Percentiles rank a stretch among this genome's conserved stretches.
Conservation (phyloP, 1,139 yeast genomes). For the Candida albicans region DNA sequence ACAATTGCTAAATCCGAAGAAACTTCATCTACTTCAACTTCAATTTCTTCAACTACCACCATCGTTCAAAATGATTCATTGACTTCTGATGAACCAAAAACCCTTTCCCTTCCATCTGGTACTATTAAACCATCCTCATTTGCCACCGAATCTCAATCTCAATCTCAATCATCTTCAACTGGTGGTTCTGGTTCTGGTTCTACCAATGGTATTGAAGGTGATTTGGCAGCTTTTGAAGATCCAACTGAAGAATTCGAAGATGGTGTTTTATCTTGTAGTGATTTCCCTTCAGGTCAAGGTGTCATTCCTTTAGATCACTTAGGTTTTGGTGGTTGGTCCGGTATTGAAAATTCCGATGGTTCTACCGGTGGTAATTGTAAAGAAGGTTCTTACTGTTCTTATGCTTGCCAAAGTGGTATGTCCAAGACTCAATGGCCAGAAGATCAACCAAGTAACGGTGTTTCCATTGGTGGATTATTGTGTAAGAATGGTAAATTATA, state of each 20-base stretch:
- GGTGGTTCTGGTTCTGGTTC: conserved; percentile 20
- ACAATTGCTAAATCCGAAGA: conserved; percentile 11
- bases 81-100: conserved; percentile 50
- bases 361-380: conserved; percentile 66
- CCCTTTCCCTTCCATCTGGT: conserved; percentile 8
- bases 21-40: conserved; percentile 12
- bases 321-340: conserved; percentile 69
- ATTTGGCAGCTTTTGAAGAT: conserved; percentile 49
- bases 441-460: conserved; percentile 69
- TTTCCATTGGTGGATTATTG: conserved; percentile 75
- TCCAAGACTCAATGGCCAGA: conserved; percentile 88
- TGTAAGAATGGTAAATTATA: conserved; percentile 71
- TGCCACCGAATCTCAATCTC: conserved; percentile 12
- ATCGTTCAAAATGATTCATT: conserved; percentile 54
- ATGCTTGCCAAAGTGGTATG: conserved; percentile 89
- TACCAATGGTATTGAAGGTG: conserved; percentile 50
- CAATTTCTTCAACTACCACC: conserved; percentile 12
- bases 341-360: conserved; percentile 62
- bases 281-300: conserved; percentile 73
- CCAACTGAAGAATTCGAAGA: conserved; percentile 60
- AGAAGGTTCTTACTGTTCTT: conserved; percentile 79
- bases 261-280: conserved; percentile 60
- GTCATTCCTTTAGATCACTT: conserved; percentile 57
- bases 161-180: conserved; percentile 17
- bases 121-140: conserved; percentile 9